phyloP scores from a whole-genome alignment of 1,139 yeast genomes.

The Yamadazyma sp. region DNA sequence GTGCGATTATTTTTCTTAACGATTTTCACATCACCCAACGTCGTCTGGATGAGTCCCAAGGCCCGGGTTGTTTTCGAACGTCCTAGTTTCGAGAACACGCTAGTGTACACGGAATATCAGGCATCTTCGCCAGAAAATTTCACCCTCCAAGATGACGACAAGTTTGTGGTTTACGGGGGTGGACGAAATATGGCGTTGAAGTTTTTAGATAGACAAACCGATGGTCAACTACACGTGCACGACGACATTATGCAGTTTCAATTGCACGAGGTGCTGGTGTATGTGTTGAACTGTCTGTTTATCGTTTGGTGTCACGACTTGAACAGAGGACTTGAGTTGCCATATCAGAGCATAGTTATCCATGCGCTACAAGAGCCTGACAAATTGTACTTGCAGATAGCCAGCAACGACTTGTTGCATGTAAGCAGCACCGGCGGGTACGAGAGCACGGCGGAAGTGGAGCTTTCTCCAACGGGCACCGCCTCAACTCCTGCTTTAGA shows the following conservation, averaged over 20 bases:
- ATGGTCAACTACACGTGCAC: conserved; percentile 16
- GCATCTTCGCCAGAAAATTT: conserved; percentile 43
- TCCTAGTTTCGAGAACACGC: conserved; percentile 46
- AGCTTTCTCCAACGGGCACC: conserved; percentile 1
- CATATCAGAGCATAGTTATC: conserved; percentile 38
- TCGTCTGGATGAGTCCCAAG: conserved; percentile 12
- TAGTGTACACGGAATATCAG: conserved; percentile 32
- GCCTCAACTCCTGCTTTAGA: not conserved
- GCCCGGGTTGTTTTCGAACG: conserved; percentile 29
- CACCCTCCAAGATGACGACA: conserved; percentile 41
- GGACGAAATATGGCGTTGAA: conserved; percentile 22
- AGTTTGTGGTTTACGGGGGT: conserved; percentile 43
- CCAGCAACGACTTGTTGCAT: conserved; percentile 20
- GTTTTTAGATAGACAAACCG: conserved; percentile 20
- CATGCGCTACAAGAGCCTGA: conserved; percentile 34
- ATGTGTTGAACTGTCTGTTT: conserved; percentile 39
- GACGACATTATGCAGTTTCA: conserved; percentile 10
- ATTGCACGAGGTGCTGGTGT: conserved; percentile 22
- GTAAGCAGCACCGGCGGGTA: conserved; percentile 8
- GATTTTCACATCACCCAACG: not conserved
- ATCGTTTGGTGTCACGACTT: conserved; percentile 34
- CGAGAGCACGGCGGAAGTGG: conserved; percentile 9
- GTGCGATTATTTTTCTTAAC: not conserved
- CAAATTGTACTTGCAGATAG: conserved; percentile 35
- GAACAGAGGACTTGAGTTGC: conserved; percentile 37